Base-by-base conservation (phyloP, 345 rosid genomes). In the Syzygium jambos region DNA sequence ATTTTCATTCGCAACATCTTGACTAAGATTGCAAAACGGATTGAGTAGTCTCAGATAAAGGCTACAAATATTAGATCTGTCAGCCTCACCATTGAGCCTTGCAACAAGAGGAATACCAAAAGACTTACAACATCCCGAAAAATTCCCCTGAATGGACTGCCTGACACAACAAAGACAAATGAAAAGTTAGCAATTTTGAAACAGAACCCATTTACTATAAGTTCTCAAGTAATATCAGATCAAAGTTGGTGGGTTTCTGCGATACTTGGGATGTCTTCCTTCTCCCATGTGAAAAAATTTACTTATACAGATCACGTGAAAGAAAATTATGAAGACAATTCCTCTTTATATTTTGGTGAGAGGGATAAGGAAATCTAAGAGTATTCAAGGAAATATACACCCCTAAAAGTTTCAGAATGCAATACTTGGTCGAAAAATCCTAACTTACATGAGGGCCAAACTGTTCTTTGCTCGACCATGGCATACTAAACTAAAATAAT, bases 91-190 rank as follows among this genome's bases (percentile, higher is more conserved):
- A 89, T 80, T 51, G 90, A 92, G 92, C 90, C 94, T 93, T 54
- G 97, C 95, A 83, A 95, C 96, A 88, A 98, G 95, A 89, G 99
- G 99, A 88, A 94, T 91, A 90, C 96, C 99, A 91, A 95, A 93
- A 87, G 93, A 91, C 92, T 95, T 95, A 91, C 92, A 91, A 87
- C 84, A 87, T 65, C 94, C 88, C 85, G 92, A 89, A 83, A 86
- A 90, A 91, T 93, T 94, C 88, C 97, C 98, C 84, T 61, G 89
- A 90, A 94, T 90, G 89, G 88, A 85, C 90, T 93, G 95, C 97
- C 99, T 97, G 93, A 86, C 88, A 90, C 84, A 85, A 91, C 38
- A 92, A 87, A 80, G 38, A 51, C 63, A 19, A 68, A 78, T 38
- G 78, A 73, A 38, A 73, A 38, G 49, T 73, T 19, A 73, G 14